These are phyloP conservation scores for Sordariomycetes sp. DNA, from an alignment of 2,329 filamentous ascomycete genomes.

Conservation along the genomic window DNA sequence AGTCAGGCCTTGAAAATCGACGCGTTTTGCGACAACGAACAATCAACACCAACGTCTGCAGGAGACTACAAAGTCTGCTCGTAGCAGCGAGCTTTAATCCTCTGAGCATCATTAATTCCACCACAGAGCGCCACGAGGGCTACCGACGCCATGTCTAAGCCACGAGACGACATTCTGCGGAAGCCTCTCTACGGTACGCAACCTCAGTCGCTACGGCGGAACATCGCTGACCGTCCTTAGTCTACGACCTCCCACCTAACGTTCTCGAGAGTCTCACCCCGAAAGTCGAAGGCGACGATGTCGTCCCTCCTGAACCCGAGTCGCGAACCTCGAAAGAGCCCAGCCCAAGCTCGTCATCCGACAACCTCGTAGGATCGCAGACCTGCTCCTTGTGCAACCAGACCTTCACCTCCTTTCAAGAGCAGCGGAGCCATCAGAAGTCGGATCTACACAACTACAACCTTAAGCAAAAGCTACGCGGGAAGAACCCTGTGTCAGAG, in stretches of 20 bases:
- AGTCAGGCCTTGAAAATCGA: neutral
- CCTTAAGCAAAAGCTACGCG: slow-evolving; percentile 80
- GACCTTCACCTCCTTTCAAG: slow-evolving; percentile 61
- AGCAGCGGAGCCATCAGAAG: slow-evolving; percentile 78
- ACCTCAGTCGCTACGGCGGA: neutral
- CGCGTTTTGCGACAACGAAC: neutral
- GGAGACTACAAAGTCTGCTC: neutral
- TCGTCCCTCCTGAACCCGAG: slow-evolving; percentile 12
- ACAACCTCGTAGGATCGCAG: slow-evolving; percentile 50
- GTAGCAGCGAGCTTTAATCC: no score
- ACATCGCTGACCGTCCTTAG: slow-evolving; percentile 29
- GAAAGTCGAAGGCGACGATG: slow-evolving; percentile 22
- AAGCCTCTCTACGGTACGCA: slow-evolving; percentile 42
- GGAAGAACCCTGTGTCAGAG: slow-evolving; percentile 63
- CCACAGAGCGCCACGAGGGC: no score
- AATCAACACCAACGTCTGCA: neutral
- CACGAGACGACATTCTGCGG: slow-evolving; percentile 34
- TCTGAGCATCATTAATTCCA: no score
- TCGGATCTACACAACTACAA: slow-evolving; percentile 94
- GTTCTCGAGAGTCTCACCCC: slow-evolving; percentile 59
- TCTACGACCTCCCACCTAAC: slow-evolving; percentile 74
- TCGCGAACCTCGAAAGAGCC: slow-evolving; percentile 9
- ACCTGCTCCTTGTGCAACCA: slow-evolving; percentile 75
- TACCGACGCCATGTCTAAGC: slow-evolving; percentile 22
- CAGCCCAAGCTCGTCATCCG: slow-evolving; percentile 14